These are phyloP conservation scores for Abrus precatorius DNA, from an alignment of 306 rosid genomes.

Conservation along the genomic window DNA sequence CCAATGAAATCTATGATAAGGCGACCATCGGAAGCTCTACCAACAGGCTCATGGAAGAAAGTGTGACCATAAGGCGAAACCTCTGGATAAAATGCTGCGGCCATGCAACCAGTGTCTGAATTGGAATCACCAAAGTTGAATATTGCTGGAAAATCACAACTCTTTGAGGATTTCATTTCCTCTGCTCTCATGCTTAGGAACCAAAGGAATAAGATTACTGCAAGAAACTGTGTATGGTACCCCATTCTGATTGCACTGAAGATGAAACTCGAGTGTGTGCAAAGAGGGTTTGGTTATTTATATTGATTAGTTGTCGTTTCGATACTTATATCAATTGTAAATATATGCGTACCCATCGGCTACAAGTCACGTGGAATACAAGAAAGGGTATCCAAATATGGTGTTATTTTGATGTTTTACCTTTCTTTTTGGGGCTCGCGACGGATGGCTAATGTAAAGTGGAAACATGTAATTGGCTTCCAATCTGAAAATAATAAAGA, in stretches of 20 bases:
- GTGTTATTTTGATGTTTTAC: too few species aligned
- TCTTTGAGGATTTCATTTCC: slow-evolving; percentile 1
- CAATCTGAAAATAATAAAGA: too few species aligned
- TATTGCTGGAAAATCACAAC: slow-evolving; percentile 69
- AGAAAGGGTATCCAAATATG: too few species aligned
- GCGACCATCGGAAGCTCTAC: slow-evolving; percentile 77
- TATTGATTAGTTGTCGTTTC: not conserved
- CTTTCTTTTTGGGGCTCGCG: too few species aligned
- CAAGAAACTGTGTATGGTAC: not conserved
- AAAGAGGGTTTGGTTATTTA: not conserved
- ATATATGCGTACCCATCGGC: too few species aligned
- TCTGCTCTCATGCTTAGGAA: slow-evolving; percentile 48
- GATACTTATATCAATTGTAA: not conserved
- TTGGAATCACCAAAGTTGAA: slow-evolving; percentile 84
- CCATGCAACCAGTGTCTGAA: slow-evolving; percentile 76
- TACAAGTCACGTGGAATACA: too few species aligned
- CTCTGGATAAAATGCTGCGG: slow-evolving; percentile 67
- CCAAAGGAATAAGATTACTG: slow-evolving; percentile 37
- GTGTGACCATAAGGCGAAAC: slow-evolving; percentile 68
- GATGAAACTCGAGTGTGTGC: not conserved
- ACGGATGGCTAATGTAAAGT: too few species aligned
- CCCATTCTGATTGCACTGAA: slow-evolving; percentile 42
- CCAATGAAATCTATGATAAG: slow-evolving; percentile 78
- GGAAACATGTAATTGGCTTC: too few species aligned
- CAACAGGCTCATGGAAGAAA: slow-evolving; percentile 69